Evolutionary conservation across 805 yeast genomes (phyloP).

Genomic region (Pichia cephalocereana): DNA sequence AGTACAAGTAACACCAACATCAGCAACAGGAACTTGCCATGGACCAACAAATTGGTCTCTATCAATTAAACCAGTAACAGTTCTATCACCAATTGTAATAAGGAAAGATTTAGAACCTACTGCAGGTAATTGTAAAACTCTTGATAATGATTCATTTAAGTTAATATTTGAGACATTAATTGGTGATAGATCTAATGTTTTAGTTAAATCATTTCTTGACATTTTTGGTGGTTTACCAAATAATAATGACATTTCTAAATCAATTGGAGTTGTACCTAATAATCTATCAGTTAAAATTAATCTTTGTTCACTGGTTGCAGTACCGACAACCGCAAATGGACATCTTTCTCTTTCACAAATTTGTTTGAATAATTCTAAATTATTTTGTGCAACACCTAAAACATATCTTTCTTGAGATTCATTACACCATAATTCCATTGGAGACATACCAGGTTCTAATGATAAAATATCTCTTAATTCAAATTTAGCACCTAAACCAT

Average conservation of each 20-base stretch:
- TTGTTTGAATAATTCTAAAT: slow-evolving; percentile 58
- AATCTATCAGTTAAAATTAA: slow-evolving; percentile 72
- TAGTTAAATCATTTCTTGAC: slow-evolving; percentile 66
- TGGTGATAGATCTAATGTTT: slow-evolving; percentile 42
- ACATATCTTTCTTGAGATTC: slow-evolving; percentile 99
- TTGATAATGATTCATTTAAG: slow-evolving; percentile 57
- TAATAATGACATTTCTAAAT: slow-evolving; percentile 86
- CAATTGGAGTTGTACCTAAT: slow-evolving; percentile 80
- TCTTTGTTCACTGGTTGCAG: slow-evolving; percentile 80
- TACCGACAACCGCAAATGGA: slow-evolving; percentile 92
- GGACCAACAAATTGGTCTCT: slow-evolving; percentile 99
- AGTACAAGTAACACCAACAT: slow-evolving; percentile 92
- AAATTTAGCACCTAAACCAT: slow-evolving; percentile 87
- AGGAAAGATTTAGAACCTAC: slow-evolving; percentile 93
- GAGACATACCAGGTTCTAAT: slow-evolving; percentile 96
- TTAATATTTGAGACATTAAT: slow-evolving; percentile 26
- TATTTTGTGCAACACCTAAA: slow-evolving; percentile 77
- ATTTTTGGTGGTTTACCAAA: slow-evolving; percentile 97
- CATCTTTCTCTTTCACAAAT: slow-evolving; percentile 95
- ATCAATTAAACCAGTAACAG: slow-evolving; percentile 94
- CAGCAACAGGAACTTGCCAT: slow-evolving; percentile 99
- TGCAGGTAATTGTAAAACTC: slow-evolving; percentile 83
- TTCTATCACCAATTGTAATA: slow-evolving; percentile 96
- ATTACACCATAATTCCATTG: slow-evolving; percentile 99
- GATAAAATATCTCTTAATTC: slow-evolving; percentile 86